Percentiles rank a stretch among this genome's conserved stretches.
phyloP scores from a whole-genome alignment of 1,284 basidiomycete species.

The Austropuccinia psidii region DNA sequence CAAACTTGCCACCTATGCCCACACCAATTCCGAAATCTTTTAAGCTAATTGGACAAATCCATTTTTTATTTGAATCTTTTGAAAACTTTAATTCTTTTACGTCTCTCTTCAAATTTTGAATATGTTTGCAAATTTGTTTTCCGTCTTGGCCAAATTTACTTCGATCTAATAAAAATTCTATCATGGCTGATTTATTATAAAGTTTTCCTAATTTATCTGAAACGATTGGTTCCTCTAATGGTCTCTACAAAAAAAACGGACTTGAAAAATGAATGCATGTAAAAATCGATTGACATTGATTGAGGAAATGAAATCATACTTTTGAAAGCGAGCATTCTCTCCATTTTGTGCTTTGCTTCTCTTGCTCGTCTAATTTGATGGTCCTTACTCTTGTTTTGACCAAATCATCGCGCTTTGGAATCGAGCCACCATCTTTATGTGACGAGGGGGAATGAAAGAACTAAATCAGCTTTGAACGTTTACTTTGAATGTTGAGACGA shows the following conservation, averaged over 20 bases:
- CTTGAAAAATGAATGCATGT: slow-evolving; percentile 7
- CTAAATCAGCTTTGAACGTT: neutral
- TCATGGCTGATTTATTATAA: slow-evolving; percentile 84
- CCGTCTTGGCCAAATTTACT: slow-evolving; percentile 41
- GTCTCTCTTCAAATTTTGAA: slow-evolving; percentile 73
- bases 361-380: slow-evolving; percentile 75
- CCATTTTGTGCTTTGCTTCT: slow-evolving; percentile 76
- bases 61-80: slow-evolving; percentile 57
- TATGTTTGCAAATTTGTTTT: slow-evolving; percentile 56
- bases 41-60: slow-evolving; percentile 77
- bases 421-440: slow-evolving; percentile 51
- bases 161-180: slow-evolving; percentile 71
- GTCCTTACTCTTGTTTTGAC: slow-evolving; percentile 68
- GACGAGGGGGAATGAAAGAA: neutral
- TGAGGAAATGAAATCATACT: slow-evolving; percentile 50
- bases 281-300: neutral
- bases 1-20: slow-evolving; percentile 33
- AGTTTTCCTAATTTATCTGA: slow-evolving; percentile 81
- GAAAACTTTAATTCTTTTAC: slow-evolving; percentile 72
- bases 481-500: neutral
- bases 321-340: slow-evolving; percentile 86
- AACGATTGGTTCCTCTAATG: slow-evolving; percentile 75
- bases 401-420: slow-evolving; percentile 70
- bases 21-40: slow-evolving; percentile 81
- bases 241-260: slow-evolving; percentile 53